Conservation (phyloP, 225 moss, liverwort and hornwort genomes). For the Physcomitrellopsis africana region DNA sequence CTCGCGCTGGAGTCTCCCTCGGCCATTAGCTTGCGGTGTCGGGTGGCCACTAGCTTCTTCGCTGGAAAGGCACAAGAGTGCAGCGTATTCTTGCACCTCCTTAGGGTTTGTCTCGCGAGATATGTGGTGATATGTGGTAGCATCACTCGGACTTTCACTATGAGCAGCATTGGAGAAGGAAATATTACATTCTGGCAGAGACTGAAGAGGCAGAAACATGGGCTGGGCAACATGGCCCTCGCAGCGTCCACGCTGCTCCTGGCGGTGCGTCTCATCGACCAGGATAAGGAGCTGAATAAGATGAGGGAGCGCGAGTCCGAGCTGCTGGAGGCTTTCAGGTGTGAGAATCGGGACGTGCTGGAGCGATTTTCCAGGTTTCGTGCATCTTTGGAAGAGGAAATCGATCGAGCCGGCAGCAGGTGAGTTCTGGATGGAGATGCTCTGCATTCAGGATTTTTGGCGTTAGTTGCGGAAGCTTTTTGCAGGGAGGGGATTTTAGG, state of each 20-base stretch:
- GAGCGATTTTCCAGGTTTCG: constrained; percentile 39
- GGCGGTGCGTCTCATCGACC: constrained; percentile 59
- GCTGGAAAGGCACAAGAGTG: not conserved
- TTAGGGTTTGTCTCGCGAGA: not conserved
- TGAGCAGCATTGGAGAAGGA: constrained; percentile 47
- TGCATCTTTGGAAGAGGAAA: constrained; percentile 49
- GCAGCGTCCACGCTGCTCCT: constrained; percentile 54
- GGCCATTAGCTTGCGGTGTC: no score
- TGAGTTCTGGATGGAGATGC: constrained; percentile 6
- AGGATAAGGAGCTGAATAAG: constrained; percentile 57
- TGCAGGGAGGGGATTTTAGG: not conserved
- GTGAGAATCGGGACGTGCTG: constrained; percentile 44
- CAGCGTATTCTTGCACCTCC: not conserved
- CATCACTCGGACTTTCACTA: not conserved
- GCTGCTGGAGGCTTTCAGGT: constrained; percentile 48
- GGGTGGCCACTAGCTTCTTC: no score
- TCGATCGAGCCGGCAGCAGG: constrained; percentile 50
- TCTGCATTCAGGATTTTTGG: not conserved
- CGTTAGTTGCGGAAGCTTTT: not conserved
- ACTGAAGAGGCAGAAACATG: constrained; percentile 59
- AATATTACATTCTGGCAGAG: constrained; percentile 54
- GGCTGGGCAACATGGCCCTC: constrained; percentile 65
- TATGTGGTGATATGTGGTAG: not conserved
- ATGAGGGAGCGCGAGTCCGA: constrained; percentile 46
- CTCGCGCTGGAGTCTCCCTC: no score